Evolutionary conservation across 2,329 filamentous ascomycete species (phyloP).

Genomic region (Parascedosporium putredinis): DNA sequence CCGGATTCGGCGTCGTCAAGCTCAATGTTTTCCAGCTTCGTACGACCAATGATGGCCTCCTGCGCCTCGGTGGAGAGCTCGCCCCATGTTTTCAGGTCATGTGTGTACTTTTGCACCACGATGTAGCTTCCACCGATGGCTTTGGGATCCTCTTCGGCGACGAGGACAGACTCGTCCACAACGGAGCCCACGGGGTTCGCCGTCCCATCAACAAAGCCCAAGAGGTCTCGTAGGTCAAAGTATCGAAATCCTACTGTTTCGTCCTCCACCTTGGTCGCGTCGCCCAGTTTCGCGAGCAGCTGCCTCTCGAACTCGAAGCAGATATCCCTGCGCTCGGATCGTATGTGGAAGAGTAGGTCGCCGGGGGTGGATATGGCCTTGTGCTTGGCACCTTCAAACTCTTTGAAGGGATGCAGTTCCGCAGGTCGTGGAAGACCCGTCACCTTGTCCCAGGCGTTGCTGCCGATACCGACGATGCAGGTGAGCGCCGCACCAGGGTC

Average conservation of each 20-base stretch:
- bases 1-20: constrained; percentile 36
- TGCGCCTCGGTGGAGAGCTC: constrained; percentile 37
- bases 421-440: constrained; percentile 31
- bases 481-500: constrained; percentile 34
- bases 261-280: constrained; percentile 36
- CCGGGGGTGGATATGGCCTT: constrained; percentile 44
- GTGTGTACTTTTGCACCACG: constrained; percentile 49
- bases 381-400: constrained; percentile 35
- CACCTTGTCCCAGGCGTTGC: constrained; percentile 37
- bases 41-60: constrained; percentile 45
- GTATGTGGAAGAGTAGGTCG: constrained; percentile 48
- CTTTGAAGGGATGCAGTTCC: constrained; percentile 40
- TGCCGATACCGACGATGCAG: constrained; percentile 45
- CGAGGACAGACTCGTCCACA: constrained; percentile 30
- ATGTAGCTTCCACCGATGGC: constrained; percentile 42
- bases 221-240: constrained; percentile 46
- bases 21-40: constrained; percentile 47
- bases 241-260: constrained; percentile 48
- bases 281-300: constrained; percentile 36
- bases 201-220: constrained; percentile 51
- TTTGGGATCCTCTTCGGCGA: constrained; percentile 30
- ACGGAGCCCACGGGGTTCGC: constrained; percentile 42
- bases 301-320: constrained; percentile 50
- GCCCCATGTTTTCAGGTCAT: constrained; percentile 38
- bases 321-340: constrained; percentile 43